Base-by-base conservation (phyloP, 176 grass and related monocot genomes). In the Musa itinerans region DNA sequence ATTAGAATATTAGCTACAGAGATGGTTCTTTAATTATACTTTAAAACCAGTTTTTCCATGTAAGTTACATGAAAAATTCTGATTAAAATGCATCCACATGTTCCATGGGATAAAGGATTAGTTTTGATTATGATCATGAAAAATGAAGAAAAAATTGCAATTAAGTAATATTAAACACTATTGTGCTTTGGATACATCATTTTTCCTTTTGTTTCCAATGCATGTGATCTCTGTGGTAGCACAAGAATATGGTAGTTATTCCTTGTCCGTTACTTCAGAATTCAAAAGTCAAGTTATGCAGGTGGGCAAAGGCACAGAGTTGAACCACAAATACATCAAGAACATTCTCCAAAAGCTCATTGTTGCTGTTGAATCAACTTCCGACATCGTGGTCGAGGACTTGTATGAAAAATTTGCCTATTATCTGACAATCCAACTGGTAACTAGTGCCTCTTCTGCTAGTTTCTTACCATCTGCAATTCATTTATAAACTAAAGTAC, bases 331-430 rank as follows among this genome's bases (percentile, higher is more conserved):
- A 75, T 89, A 98, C 74, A 66, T 75, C 8, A 89, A 50, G 72
- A 64, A 77, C 77, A 56, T 87, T 83, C 78, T 98, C 27, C 88
- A 91, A 74, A 91, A 76, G 75, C 68, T 98, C 74, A 91, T 98
- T 80, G 59, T 75, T 23, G 80, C 80, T 76, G 72, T 76, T 75
- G 94, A 93, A 87, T 84, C 72, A 81, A 85, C 78, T 1, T 83
- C 82, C 22, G 80, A 80, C 20, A 50, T 65, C 84, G 88, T 87
- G 15, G 85, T 75, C 68, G 94, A 98, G 78, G 84, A 26, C 49
- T 62, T 98, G 22, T 98, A 98, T 76, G 94, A 98, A 82, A 84
- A 91, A 77, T 80, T 98, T 70, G 74, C 84, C 22, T 69, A 77
- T 65, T 88, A 68, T 71, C 83, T 98, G 78, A 82, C 78, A 51